These are phyloP conservation scores for Eucalyptus victrix DNA, from an alignment of 345 rosid species.

Conservation along the genomic window DNA sequence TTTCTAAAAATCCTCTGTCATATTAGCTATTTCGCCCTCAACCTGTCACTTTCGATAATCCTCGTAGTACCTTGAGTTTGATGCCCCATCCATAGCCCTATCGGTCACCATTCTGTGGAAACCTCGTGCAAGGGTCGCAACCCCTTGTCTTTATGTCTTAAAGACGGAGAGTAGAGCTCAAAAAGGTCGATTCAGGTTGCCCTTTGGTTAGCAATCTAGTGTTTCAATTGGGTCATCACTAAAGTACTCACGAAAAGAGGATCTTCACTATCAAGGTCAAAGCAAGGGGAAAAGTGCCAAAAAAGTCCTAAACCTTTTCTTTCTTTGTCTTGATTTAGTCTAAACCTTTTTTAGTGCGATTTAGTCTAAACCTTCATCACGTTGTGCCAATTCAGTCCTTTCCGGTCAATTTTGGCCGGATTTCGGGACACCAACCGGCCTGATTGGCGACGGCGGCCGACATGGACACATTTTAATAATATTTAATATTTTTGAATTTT, in stretches of 20 bases:
- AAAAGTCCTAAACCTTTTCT: no score
- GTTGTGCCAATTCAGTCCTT: no score
- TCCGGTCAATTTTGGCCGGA: no score
- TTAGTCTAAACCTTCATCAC: no score
- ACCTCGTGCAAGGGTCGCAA: fast-evolving
- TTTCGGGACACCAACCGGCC: no score
- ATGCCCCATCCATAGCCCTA: not conserved
- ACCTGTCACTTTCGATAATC: not conserved
- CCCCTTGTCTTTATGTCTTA: not conserved
- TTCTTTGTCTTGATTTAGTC: no score
- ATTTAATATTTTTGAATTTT: no score
- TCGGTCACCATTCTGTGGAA: fast-evolving
- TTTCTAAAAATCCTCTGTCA: fast-evolving
- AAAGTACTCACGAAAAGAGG: not conserved
- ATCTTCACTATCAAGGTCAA: not conserved
- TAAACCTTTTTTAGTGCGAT: no score
- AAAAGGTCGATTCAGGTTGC: fast-evolving
- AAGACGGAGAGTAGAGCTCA: fast-evolving
- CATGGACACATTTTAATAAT: no score
- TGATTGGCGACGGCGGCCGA: no score
- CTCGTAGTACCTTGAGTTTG: fast-evolving
- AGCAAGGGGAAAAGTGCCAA: no score
- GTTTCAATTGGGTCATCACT: fast-evolving
- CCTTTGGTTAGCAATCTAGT: not conserved
- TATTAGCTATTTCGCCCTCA: fast-evolving